Base-by-base conservation (phyloP, 2,329 filamentous ascomycete species). In the Cladosporium sp. region DNA sequence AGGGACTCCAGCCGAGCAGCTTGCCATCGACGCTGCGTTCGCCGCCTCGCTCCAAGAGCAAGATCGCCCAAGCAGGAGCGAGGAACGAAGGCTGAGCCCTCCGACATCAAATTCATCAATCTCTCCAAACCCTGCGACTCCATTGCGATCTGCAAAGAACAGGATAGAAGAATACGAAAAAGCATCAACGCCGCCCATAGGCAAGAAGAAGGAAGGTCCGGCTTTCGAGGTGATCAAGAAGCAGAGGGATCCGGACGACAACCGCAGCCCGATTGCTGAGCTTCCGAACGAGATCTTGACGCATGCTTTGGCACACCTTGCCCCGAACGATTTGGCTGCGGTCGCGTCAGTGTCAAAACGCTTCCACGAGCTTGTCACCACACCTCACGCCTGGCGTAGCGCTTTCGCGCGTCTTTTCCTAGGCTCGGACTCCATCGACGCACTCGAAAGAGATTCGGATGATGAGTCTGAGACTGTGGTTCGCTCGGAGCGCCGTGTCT, bases 261-360 rank as follows among this genome's bases (percentile, higher is more conserved):
- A 72, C 58, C 70, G 67, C 41, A 69, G 73, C 37, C 74, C 78
- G 22, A 71, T 85, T 36, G 71, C 76, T 34, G 72, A 74, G 49
- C 84, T 96, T 56, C 90, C 92, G 6, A 96, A 95, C 74, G 93
- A 99, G 77, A 85, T 97, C 51, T 70, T 97, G 68, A 96, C 89
- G 9, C 90, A 96, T 63, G 84, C 95, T 27, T 73, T 97, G 51
- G 96, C 93, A 34, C 88, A 97, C 72, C 76, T 99, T 47, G 86
- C 91, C 45, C 89, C 91, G 8, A 82, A 88, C 56, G 90, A 92
- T 19, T 81, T 97, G 60, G 84, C 86, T 15, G 81, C 86, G 8
- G 85, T 96, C 9, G 86, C 90, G 15, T 79, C 95, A 44, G 89
- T 97, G 24, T 96, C 89, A 29, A 88, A 84, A 62, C 86, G 88